Evolutionary conservation across 768 basidiomycete species (phyloP).

Genomic region (Clitopilus hobsonii): DNA sequence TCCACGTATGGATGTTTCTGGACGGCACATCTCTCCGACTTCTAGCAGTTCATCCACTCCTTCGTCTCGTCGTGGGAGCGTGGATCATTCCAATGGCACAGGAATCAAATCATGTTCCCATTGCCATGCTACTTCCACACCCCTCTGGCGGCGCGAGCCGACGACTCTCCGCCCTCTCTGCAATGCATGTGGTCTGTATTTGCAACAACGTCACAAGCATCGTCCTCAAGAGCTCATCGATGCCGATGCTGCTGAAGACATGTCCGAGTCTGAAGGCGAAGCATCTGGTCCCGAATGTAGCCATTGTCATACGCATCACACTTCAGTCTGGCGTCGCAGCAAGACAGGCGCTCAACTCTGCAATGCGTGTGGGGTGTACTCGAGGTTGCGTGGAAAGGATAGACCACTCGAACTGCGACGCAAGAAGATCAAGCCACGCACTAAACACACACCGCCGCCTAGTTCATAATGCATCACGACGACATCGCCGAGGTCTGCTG

Average conservation of each 20-base stretch:
- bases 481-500: background rate
- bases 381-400: constrained; percentile 40
- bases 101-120: constrained; percentile 38
- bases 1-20: constrained; percentile 9
- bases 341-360: constrained; percentile 46
- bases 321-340: constrained; percentile 47
- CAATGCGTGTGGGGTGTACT: constrained; percentile 49
- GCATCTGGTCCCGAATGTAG: constrained; percentile 41
- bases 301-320: constrained; percentile 44
- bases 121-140: constrained; percentile 41
- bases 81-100: constrained; percentile 20
- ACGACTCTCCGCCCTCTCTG: constrained; percentile 39
- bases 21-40: constrained; percentile 14
- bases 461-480: constrained; percentile 6
- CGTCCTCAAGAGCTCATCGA: constrained; percentile 47
- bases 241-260: constrained; percentile 38
- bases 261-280: constrained; percentile 32
- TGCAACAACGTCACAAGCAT: constrained; percentile 41
- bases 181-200: constrained; percentile 44
- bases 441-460: constrained; percentile 32
- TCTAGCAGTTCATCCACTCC: constrained; percentile 17
- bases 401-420: constrained; percentile 40
- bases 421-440: constrained; percentile 45
- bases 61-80: constrained; percentile 22
- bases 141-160: constrained; percentile 45